Base-by-base conservation (phyloP, 345 rosid species). In the Salix caprea region DNA sequence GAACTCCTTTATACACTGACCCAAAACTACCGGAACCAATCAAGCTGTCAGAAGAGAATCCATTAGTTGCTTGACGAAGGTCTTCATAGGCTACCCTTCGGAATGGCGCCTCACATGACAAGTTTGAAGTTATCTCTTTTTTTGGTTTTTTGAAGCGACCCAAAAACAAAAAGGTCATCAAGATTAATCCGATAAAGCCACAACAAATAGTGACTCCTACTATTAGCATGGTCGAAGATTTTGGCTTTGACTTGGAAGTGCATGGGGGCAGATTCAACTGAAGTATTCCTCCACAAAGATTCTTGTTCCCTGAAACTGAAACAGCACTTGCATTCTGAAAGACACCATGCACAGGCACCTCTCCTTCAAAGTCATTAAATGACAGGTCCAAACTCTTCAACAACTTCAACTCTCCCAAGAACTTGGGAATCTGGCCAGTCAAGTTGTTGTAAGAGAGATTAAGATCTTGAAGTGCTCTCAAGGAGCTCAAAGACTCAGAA, bases 351-450 rank as follows among this genome's bases (percentile, higher is more conserved):
- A 32, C 14, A 21, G 77, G 74, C 28, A 79, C 52, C 65, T n/a
- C 77, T 73, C 39, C 82, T 21, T 60, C 73, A 61, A 79, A n/a
- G 9, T 74, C 44, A 32, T 79, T 79, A 24, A 16, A 79, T 3
- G 82, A 73, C 54, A 79, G 34, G 5, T 79, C 70, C 66, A 80
- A 65, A 15, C 4, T 8, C 16, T 50, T 13, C 67, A 71, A 21
- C 19, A 36, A 1, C 8, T 14, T 6, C 4, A 69, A 4, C 9
- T 10, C 19, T 9, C 6, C 32, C 58, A 75, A 62, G 11, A 54
- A 70, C 37, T 39, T 26, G 3, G 78, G 76, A 52, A 70, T 67
- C 12, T 75, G n/a, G 21, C 75, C 72, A 10, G 48, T 10, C 14
- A 70, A 70, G 46, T 70, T 71, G 61, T 70, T 80, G 26, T 30